Base-by-base conservation (phyloP, 208 protist genomes). In the Leishmania major region DNA sequence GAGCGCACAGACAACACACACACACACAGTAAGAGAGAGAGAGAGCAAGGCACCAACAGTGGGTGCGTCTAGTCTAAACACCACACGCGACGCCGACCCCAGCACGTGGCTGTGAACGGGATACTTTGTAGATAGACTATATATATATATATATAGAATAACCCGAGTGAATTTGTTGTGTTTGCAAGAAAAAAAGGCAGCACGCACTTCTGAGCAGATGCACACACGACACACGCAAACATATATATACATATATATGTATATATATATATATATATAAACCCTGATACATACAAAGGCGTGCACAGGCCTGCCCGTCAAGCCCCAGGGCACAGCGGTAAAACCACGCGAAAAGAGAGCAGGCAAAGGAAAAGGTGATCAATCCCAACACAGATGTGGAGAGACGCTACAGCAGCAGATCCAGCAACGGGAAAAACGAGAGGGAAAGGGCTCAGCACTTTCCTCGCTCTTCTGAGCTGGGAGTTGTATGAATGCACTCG, bases 151-250 rank as follows among this genome's bases (percentile, higher is more conserved):
- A 47, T 11, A 73, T 0, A 43, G 22, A 80, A 35, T 43, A 5
- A 75, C 13, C 28, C 78, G 15, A n/a, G 47, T 6, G 17, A 60
- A 51, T 1, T 62, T 5, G 67, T 19, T 43, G 6, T 6, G 43
- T 43, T 43, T 43, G 43, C 43, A 28, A 35, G 35, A 82, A 66
- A 59, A 71, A 80, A 49, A 72, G 69, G 7, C 67, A 49, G 13
- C 8, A 53, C 51, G 15, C 13, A 19, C 51, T 17, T 55, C 51
- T 55, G 51, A 22, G 51, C 10, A 55, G 51, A 19, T 19, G 51
- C 51, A 19, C 51, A 19, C 17, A 55, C 51, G 13, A 47, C 67
- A 72, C 25, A 72, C 67, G 22, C 10, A 76, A 47, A 55, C 51
- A 13, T 0, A 76, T 17, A 76, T 2, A 45, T n/a, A 47, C 40